Evolutionary conservation across 139 green algal species (phyloP), one percentile per base, ranked within the genome.

Genomic region (Diplosphaera chodatii): DNA sequence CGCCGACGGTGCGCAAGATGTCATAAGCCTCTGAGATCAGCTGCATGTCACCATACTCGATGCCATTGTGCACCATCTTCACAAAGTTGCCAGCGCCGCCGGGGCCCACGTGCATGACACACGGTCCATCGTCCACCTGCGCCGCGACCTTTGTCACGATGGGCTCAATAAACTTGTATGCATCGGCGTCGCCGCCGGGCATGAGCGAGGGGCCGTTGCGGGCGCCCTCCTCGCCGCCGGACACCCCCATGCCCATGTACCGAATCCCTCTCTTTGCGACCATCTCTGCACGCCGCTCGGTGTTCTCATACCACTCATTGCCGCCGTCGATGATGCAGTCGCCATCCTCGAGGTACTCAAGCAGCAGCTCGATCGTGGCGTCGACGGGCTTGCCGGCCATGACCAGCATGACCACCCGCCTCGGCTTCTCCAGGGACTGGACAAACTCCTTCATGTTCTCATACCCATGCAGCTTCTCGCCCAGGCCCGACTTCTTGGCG

Each of bases 21-120:
- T 99, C 96, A 78, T 99, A 99, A 13, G 90, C 92, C 86, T 98
- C 94, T n/a, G 84, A 81, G 77, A 97, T 97, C 70, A 98, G 88
- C 90, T 98, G 94, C 96, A 99, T 99, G 85, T 99, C 96, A 15
- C 95, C 96, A 75, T 99, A 99, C 89, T 99, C 96, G 76, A 99
- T 99, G 78, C 96, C 96, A 79, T 99, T 99, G 91, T 99, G 96
- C 71, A 99, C 93, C 96, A 99, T 99, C 91, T 99, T 99, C 16
- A 99, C 96, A 71, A 93, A 99, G 86, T 99, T 99, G 64, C 96
- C 96, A 5, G 91, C 68, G 55, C 86, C 89, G 32, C 89, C 85
- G n/a, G 75, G 72, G 23, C 87, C 89, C 31, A 94, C 72, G 78
- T 87, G 88, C 48, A 87, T 99, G 2, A 97, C 92, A 76, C 95